A percentile compares a stretch with the other conserved stretches of the same genome.
Conservation (phyloP, 495 filamentous ascomycete species). For the Penicillium taxi region DNA sequence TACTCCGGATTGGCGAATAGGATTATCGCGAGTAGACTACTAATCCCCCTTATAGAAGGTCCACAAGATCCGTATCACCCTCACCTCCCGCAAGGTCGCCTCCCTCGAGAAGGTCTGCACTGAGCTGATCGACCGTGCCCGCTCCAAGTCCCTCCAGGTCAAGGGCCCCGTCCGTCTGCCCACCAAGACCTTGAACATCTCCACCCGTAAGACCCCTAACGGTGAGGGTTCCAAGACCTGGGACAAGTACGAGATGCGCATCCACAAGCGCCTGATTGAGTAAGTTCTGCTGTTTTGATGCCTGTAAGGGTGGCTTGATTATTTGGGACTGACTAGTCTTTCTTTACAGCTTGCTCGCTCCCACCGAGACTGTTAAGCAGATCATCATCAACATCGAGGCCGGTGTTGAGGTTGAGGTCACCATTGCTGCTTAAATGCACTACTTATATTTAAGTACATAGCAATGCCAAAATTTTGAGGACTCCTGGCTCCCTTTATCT, state of each 20-base stretch:
- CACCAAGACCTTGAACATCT: slow-evolving; percentile 94
- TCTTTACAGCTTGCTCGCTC: slow-evolving; percentile 71
- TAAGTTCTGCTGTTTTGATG: slow-evolving; percentile 34
- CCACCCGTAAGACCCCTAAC: slow-evolving; percentile 92
- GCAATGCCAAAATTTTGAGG: too few species aligned
- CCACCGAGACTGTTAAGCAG: slow-evolving; percentile 99
- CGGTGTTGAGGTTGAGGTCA: slow-evolving; percentile 99
- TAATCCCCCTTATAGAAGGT: slow-evolving; percentile 56
- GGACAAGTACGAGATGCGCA: slow-evolving; percentile 98
- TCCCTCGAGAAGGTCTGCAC: slow-evolving; percentile 96
- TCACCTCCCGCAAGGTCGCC: slow-evolving; percentile 85
- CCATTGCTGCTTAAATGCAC: slow-evolving; percentile 82
- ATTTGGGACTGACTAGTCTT: slow-evolving; percentile 5
- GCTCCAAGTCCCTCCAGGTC: slow-evolving; percentile 95
- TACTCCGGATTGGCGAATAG: too few species aligned
- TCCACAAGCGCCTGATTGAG: slow-evolving; percentile 98
- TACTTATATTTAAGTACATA: slow-evolving; percentile 14
- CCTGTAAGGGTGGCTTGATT: background rate
- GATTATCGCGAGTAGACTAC: slow-evolving; percentile 1
- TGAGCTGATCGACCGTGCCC: slow-evolving; percentile 97
- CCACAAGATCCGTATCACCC: slow-evolving; percentile 98
- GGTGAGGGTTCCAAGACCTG: slow-evolving; percentile 99
- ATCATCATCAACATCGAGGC: slow-evolving; percentile 99
- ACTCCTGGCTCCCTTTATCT: too few species aligned
- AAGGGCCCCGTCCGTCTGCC: slow-evolving; percentile 98